A percentile compares a stretch with the other conserved stretches of the same genome.
These are phyloP conservation scores for Cavenderia fasciculata DNA, from an alignment of 78 protist species.

Conservation along the genomic window DNA sequence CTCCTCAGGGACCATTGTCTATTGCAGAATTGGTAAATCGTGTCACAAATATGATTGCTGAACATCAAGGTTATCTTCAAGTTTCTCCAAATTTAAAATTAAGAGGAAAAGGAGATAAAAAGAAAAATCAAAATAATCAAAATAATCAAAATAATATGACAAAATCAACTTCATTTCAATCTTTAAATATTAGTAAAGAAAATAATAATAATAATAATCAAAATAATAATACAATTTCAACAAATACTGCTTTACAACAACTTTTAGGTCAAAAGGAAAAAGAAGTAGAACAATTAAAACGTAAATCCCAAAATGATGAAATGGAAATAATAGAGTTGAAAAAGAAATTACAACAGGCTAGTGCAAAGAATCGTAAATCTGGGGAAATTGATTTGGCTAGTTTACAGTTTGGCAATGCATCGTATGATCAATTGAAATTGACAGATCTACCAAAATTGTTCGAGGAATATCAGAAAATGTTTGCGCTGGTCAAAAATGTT, in stretches of 20 bases:
- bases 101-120: not conserved
- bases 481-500: too few species aligned
- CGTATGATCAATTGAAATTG: too few species aligned
- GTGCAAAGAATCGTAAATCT: too few species aligned
- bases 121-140: not conserved
- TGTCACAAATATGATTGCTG: conserved; percentile 68
- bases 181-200: conserved; percentile 5
- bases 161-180: not conserved
- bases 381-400: too few species aligned
- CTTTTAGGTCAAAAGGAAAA: conserved; percentile 39
- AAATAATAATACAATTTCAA: not conserved
- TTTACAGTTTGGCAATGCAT: too few species aligned
- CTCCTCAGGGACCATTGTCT: not conserved
- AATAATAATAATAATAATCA: not conserved
- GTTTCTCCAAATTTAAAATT: not conserved
- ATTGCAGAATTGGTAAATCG: conserved; percentile 23
- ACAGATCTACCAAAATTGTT: too few species aligned
- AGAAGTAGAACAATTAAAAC: conserved; percentile 10
- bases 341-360: conserved; percentile 11
- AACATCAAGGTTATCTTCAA: conserved; percentile 40
- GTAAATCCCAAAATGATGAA: conserved; percentile 16
- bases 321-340: conserved; percentile 40
- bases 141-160: not conserved
- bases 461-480: too few species aligned
- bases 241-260: not conserved